Evolutionary conservation across 1,284 basidiomycete species (phyloP).

Genomic region (Cryptococcus sp.): DNA sequence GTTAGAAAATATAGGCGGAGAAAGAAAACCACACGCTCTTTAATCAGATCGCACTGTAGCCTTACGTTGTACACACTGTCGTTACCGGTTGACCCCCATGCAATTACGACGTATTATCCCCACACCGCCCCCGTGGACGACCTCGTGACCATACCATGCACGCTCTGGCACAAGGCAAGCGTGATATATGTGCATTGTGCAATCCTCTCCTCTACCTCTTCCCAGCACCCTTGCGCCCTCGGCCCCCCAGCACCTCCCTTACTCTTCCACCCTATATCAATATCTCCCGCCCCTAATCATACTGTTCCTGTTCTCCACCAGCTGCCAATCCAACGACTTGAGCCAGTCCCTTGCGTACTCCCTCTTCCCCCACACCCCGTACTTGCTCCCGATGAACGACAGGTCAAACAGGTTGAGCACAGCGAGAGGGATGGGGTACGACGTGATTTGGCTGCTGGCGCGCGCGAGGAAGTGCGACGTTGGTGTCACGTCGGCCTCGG

Average conservation of each 20-base stretch:
- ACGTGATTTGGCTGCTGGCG: neutral
- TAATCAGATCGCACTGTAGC: neutral
- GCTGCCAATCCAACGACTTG: slow-evolving; percentile 80
- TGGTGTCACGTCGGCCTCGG: neutral
- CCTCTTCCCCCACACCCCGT: slow-evolving; percentile 92
- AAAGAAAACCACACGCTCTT: slow-evolving; percentile 1
- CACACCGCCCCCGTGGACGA: no score
- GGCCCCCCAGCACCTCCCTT: slow-evolving; percentile 51
- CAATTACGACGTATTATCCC: neutral
- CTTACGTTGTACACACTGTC: no score
- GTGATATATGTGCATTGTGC: no score
- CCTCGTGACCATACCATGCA: no score
- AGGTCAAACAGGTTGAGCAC: slow-evolving; percentile 87
- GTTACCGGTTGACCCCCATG: neutral
- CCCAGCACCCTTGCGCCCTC: slow-evolving; percentile 58
- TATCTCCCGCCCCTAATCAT: slow-evolving; percentile 65
- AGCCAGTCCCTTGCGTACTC: slow-evolving; percentile 87
- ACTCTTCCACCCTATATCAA: slow-evolving; percentile 88
- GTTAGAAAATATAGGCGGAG: neutral
- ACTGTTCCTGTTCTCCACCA: slow-evolving; percentile 51
- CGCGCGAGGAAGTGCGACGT: no score
- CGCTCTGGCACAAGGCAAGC: no score
- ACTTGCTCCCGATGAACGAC: slow-evolving; percentile 81
- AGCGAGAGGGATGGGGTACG: slow-evolving; percentile 52
- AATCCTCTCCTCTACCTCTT: no score